These are phyloP conservation scores for Heterobasidion occidentale DNA, from an alignment of 1,284 basidiomycete species.

Conservation along the genomic window DNA sequence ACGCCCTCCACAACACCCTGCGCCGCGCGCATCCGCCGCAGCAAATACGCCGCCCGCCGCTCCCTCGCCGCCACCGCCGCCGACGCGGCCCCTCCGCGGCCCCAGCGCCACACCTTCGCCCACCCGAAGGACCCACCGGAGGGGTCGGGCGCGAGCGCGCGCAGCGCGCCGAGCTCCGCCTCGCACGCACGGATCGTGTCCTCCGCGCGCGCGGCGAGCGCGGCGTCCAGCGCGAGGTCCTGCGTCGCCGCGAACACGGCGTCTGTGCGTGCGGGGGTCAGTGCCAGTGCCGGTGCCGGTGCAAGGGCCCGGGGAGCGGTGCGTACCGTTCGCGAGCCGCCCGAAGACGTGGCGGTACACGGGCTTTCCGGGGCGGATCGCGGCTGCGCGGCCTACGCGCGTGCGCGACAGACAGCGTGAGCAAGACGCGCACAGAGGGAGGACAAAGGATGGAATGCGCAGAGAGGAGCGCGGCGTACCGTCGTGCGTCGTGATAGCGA, in stretches of 20 bases:
- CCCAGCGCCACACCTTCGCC: slow-evolving; percentile 38
- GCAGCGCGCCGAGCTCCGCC: slow-evolving; percentile 63
- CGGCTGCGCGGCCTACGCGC: slow-evolving; percentile 67
- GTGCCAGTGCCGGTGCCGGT: neutral
- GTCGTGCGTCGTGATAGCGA: slow-evolving; percentile 71
- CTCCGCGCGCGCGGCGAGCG: slow-evolving; percentile 62
- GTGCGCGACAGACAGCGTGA: neutral
- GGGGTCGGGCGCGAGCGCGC: slow-evolving; percentile 36
- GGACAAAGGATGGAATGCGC: slow-evolving; percentile 1
- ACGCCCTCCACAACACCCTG: slow-evolving; percentile 59
- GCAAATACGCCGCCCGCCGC: slow-evolving; percentile 59
- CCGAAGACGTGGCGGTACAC: slow-evolving; percentile 84
- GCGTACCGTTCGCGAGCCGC: slow-evolving; percentile 63
- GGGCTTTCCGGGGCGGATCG: slow-evolving; percentile 85
- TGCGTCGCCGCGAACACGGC: slow-evolving; percentile 75
- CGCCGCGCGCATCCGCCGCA: slow-evolving; percentile 68
- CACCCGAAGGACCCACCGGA: slow-evolving; percentile 11
- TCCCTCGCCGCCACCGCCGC: slow-evolving; percentile 31
- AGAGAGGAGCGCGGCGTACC: slow-evolving; percentile 32
- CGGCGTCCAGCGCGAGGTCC: slow-evolving; percentile 76
- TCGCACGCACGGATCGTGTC: slow-evolving; percentile 66
- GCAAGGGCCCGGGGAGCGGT: slow-evolving; percentile 15
- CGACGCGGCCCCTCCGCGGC: slow-evolving; percentile 21
- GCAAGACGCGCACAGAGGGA: neutral
- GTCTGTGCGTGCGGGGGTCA: slow-evolving; percentile 36